Conservation (phyloP, 2,329 filamentous ascomycete genomes). For the Fusarium sp. region DNA sequence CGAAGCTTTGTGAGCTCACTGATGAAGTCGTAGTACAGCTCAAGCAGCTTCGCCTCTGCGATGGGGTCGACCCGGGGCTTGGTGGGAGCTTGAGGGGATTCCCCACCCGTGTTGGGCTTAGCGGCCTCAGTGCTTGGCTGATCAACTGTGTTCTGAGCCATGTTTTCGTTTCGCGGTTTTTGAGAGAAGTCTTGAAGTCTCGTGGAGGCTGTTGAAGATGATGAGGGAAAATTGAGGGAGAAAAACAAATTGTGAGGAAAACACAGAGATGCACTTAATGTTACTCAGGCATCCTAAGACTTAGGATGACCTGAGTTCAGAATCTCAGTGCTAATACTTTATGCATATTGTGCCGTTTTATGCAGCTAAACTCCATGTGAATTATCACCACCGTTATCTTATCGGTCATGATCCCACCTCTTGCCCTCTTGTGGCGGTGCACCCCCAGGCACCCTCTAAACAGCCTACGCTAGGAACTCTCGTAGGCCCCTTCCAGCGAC, state of each 20-base stretch:
- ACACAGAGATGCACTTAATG: not conserved
- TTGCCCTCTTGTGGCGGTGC: not conserved
- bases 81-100: not conserved
- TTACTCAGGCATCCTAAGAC: not conserved
- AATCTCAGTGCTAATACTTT: not conserved
- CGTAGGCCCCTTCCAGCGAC: not conserved
- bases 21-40: not conserved
- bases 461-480: constrained; percentile 12
- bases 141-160: not conserved
- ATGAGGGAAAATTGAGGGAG: not conserved
- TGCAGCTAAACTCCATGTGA: not conserved
- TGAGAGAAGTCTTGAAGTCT: not conserved
- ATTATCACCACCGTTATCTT: not conserved
- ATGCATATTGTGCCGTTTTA: not conserved
- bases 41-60: not conserved
- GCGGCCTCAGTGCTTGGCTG: not conserved
- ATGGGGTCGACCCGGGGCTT: not conserved
- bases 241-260: not conserved
- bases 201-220: not conserved
- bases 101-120: not conserved
- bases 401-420: not conserved
- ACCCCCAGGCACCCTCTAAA: constrained; percentile 6
- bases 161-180: not conserved
- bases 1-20: not conserved
- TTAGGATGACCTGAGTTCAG: not conserved